Evolutionary conservation across 2,329 filamentous ascomycete species (phyloP), one percentile per base, ranked within the genome.

Genomic region (Alternaria sp.): DNA sequence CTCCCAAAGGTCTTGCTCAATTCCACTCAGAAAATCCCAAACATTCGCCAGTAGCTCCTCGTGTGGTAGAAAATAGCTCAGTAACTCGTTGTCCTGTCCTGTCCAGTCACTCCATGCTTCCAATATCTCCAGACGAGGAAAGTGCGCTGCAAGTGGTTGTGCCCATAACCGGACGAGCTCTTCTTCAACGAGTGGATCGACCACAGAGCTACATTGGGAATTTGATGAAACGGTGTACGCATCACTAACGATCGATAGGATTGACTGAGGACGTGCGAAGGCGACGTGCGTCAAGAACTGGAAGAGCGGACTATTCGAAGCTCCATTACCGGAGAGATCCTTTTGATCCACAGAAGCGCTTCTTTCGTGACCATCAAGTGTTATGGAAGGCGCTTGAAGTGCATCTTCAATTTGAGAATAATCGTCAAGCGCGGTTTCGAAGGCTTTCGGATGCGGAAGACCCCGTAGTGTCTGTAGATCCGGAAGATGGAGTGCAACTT

Each of bases 31-130:
- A 43, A 78, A 78, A 38, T 76, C 75, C 74, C 75, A 77, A 2
- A 66, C 74, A 14, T 59, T 69, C 20, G 71, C 74, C 2, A 76
- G 54, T 7, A 74, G 57, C 38, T 75, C 74, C 34, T 75, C 66
- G 3, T 63, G 67, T 1, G 74, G 74, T 2, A 77, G 48, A n/a
- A 76, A 68, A 60, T 78, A 78, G 14, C 68, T 70, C 22, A 75
- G 61, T 0, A 62, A 70, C 38, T 75, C 70, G 30, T 68, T 69
- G 43, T 75, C 72, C n/a, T 69, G 59, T 1, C 74, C 72, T 1
- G 64, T 67, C 57, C 63, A 73, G 28, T 77, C 74, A 36, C 73
- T 68, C 75, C 75, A 78, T 1, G 74, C 74, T 57, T 78, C 74
- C 1, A 77, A 62, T 3, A 75, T 67, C 38, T 77, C 71, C 8